A percentile compares a stretch with the other conserved stretches of the same genome.
Evolutionary conservation across 2,329 filamentous ascomycete species (phyloP).

Genomic region (Ramularia collo-cygni): DNA sequence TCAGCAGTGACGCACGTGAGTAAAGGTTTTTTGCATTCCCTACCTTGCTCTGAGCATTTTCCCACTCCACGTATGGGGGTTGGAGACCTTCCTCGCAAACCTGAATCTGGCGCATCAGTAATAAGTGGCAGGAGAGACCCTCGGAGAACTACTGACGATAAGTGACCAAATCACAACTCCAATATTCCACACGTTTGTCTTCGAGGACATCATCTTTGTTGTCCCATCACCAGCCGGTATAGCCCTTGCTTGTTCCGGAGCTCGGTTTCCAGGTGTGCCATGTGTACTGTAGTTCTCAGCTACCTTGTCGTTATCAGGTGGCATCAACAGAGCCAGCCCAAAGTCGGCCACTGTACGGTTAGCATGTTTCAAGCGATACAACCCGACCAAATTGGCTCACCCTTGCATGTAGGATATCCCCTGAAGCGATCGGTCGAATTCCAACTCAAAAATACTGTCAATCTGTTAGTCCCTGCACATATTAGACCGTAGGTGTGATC

Average conservation of each 20-base stretch:
- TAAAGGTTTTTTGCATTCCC: too few relatives aligned
- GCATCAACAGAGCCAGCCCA: neutral
- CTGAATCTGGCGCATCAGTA: neutral
- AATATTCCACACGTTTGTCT: neutral
- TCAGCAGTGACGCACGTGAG: too few relatives aligned
- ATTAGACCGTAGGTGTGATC: too few relatives aligned
- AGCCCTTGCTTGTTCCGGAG: neutral
- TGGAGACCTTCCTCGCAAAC: neutral
- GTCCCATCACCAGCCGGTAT: neutral
- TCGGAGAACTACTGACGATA: neutral
- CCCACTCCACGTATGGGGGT: too few relatives aligned
- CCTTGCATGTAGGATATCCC: neutral
- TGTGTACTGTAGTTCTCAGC: neutral
- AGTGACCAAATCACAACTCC: neutral
- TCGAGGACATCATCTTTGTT: neutral
- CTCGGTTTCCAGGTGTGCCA: neutral
- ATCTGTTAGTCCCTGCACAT: too few relatives aligned
- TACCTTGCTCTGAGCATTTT: too few relatives aligned
- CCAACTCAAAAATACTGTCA: neutral
- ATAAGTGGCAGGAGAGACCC: too few relatives aligned
- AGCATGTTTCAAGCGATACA: neutral
- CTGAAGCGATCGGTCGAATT: neutral
- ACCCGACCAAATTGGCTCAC: neutral
- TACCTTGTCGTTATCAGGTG: neutral
- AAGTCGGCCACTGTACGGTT: constrained; percentile 1